Evolutionary conservation across 345 rosid genomes (phyloP).

Genomic region (Salix caprea): DNA sequence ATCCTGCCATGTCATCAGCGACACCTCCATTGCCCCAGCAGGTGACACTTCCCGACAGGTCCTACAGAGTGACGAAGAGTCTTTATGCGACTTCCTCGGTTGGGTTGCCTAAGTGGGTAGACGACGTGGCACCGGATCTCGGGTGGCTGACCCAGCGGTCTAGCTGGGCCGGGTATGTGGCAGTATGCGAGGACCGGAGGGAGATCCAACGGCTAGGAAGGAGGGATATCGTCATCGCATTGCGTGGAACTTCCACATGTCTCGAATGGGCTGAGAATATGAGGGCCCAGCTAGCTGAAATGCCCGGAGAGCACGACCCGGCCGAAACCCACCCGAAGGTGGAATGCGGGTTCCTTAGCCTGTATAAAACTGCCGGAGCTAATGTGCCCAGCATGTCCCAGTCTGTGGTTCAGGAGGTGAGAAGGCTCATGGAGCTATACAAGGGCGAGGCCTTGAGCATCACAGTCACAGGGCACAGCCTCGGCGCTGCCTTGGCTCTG

Average conservation of each 20-base stretch:
- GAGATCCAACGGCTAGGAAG: constrained; percentile 97
- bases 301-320: background rate
- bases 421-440: constrained; percentile 19
- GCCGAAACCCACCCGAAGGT: constrained; percentile 13
- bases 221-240: constrained; percentile 81
- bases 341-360: constrained; percentile 28
- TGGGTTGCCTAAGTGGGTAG: constrained; percentile 78
- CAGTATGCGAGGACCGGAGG: constrained; percentile 67
- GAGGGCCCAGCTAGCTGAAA: constrained; percentile 40
- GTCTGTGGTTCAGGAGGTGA: constrained; percentile 18
- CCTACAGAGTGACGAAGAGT: constrained; percentile 67
- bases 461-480: constrained; percentile 31
- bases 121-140: constrained; percentile 75
- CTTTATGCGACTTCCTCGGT: constrained; percentile 90
- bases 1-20: constrained; percentile 60
- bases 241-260: constrained; percentile 92
- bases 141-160: constrained; percentile 94
- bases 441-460: constrained; percentile 30
- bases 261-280: constrained; percentile 96
- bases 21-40: constrained; percentile 49
- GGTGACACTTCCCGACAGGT: constrained; percentile 64
- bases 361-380: constrained; percentile 25
- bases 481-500: constrained; percentile 27
- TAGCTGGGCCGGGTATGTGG: constrained; percentile 93
- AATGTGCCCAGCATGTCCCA: constrained; percentile 21